Conservation (phyloP, 2,329 filamentous ascomycete species). For the Rhynchosporium secalis region DNA sequence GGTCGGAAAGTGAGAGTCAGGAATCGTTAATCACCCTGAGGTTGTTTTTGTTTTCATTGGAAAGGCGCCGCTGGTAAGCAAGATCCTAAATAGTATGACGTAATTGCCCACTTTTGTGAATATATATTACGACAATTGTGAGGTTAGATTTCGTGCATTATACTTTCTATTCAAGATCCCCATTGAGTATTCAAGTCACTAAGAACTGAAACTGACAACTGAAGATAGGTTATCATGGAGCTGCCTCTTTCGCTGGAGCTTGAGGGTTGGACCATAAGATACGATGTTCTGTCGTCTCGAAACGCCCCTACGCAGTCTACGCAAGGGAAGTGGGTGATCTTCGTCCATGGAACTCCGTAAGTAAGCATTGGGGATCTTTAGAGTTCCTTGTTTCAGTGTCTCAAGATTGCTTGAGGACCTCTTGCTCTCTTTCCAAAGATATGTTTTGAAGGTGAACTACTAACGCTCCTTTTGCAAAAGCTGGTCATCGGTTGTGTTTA, state of each 20-base stretch:
- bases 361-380: too few relatives aligned
- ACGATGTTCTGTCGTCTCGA: background rate
- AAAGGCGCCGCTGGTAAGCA: background rate
- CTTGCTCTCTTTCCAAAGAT: too few relatives aligned
- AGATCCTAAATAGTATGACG: background rate
- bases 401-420: too few relatives aligned
- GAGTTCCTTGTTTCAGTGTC: too few relatives aligned
- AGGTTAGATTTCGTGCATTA: too few relatives aligned
- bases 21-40: background rate
- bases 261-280: background rate
- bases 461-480: too few relatives aligned
- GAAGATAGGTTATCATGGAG: background rate
- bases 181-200: background rate
- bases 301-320: too few relatives aligned
- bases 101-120: background rate
- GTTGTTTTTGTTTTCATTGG: conserved; percentile 1
- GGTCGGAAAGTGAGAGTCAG: too few relatives aligned
- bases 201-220: background rate
- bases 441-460: too few relatives aligned
- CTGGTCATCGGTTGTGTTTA: conserved; percentile 4
- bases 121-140: background rate
- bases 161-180: background rate
- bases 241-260: background rate
- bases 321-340: background rate
- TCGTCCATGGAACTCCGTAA: conserved; percentile 1